Evolutionary conservation across 495 filamentous ascomycete species (phyloP), one percentile per base, ranked within the genome.

Genomic region (Annulohypoxylon moriforme): DNA sequence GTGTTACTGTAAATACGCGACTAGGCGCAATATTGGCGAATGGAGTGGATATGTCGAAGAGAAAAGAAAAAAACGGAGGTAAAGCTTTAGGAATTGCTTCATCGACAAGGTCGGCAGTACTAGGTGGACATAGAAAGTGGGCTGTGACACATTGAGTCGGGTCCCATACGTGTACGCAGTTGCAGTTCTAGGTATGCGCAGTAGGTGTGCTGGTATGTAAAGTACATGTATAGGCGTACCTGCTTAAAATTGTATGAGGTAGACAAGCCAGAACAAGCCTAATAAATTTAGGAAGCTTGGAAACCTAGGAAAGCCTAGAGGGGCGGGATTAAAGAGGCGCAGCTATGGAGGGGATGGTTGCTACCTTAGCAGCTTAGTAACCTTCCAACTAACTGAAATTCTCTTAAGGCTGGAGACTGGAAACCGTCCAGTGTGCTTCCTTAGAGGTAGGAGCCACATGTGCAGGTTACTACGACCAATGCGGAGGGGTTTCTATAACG

Each of bases 11-110:
- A 47, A 47, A 57, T 47, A 65, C 42, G 65, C 70, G 65, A 68
- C 70, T 62, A 8, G 34, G 61, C 62, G 66, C 61, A 62, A 50
- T 42, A 50, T 66, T 11, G 55, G 24, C 7, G 27, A 62, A 73
- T 65, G 24, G 31, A 42, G 27, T 38, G 60, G 29, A 59, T 64
- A 66, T 47, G 25, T 40, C 10, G 31, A 47, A 68, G 56, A 38
- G 60, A 64, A 66, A 24, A 36, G 1, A 44, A 55, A 59, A 24
- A 61, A 65, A 60, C 31, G 46, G 46, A 64, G 53, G 24, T 66
- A 66, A 73, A 73, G 71, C 71, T 69, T 55, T 34, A 66, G 66
- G 68, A 61, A 73, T 73, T 73, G 71, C 71, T 73, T 73, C 71
- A 69, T 66, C 33, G 65, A 62, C 65, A 22, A 72, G 69, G 69